A percentile compares a stretch with the other conserved stretches of the same genome.
Conservation (phyloP, 306 rosid genomes). For the Vigna unguiculata region DNA sequence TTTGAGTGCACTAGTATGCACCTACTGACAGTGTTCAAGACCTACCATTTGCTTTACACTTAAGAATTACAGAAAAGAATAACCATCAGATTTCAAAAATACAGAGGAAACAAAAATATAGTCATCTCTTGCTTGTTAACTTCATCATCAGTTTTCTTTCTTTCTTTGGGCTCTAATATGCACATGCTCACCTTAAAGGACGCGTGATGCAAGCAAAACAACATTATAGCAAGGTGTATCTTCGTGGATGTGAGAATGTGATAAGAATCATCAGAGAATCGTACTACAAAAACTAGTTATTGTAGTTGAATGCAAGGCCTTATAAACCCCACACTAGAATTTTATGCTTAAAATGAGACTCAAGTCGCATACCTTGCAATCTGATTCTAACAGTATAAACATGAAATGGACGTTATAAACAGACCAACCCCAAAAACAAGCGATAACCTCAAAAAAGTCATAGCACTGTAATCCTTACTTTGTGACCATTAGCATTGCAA, state of each 20-base stretch:
- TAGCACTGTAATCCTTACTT: conserved; percentile 63
- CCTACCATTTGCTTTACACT: neutral
- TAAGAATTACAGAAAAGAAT: neutral
- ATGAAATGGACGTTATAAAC: conserved; percentile 6
- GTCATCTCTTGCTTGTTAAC: conserved; percentile 23
- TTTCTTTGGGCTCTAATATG: neutral
- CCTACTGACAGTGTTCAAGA: conserved; percentile 18
- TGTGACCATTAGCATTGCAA: conserved; percentile 89
- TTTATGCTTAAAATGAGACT: neutral
- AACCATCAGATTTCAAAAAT: neutral
- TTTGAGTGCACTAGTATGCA: neutral
- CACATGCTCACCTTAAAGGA: conserved; percentile 22
- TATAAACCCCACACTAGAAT: neutral
- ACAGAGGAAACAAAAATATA: neutral
- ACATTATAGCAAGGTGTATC: conserved; percentile 22
- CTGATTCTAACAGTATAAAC: neutral
- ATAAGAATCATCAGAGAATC: neutral
- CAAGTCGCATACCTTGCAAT: neutral
- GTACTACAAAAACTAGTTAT: neutral
- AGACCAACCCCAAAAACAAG: conserved; percentile 32
- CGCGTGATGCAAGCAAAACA: neutral
- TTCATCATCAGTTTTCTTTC: neutral
- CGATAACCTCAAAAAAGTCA: conserved; percentile 43
- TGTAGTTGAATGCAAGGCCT: neutral
- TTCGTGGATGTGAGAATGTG: conserved; percentile 6